Percentiles rank a stretch among this genome's conserved stretches.
These are phyloP conservation scores for Echinochloa phyllopogon DNA, from an alignment of 176 grass and related monocot genomes.

Conservation along the genomic window DNA sequence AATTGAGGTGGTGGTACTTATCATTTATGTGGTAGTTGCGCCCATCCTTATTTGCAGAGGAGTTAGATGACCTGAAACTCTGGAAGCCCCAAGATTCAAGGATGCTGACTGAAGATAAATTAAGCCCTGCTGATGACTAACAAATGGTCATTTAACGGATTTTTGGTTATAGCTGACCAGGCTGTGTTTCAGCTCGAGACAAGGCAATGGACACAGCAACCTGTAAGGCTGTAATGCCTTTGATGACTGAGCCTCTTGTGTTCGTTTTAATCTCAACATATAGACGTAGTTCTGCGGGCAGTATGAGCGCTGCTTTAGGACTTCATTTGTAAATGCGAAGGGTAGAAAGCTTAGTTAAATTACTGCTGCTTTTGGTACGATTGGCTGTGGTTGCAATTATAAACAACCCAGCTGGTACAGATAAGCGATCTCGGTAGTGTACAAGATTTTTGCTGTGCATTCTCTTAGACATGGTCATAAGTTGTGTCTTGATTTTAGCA, in stretches of 20 bases:
- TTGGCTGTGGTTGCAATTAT: constrained; percentile 34
- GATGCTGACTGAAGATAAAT: constrained; percentile 26
- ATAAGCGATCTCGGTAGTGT: constrained; percentile 23
- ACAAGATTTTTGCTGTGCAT: constrained; percentile 34
- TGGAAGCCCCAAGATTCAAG: not conserved
- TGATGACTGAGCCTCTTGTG: not conserved
- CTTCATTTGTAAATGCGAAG: constrained; percentile 47
- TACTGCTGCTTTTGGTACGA: constrained; percentile 25
- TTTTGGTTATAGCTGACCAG: constrained; percentile 35
- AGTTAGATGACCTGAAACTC: constrained; percentile 8
- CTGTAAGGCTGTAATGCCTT: constrained; percentile 26
- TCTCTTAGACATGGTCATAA: constrained; percentile 11
- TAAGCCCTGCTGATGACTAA: constrained; percentile 44
- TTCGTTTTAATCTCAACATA: constrained; percentile 17
- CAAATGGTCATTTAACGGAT: not conserved
- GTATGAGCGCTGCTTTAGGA: constrained; percentile 30
- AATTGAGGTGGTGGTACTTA: constrained; percentile 1
- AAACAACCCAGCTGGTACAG: constrained; percentile 38
- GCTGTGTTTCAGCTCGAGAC: constrained; percentile 31
- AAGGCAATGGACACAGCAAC: constrained; percentile 20
- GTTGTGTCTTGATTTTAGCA: not conserved
- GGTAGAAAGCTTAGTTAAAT: constrained; percentile 41
- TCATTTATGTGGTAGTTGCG: not conserved
- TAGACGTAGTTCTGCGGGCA: constrained; percentile 33
- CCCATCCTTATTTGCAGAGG: not conserved